Conservation (phyloP, 441 rosid species). For the Euphorbia corollata region DNA sequence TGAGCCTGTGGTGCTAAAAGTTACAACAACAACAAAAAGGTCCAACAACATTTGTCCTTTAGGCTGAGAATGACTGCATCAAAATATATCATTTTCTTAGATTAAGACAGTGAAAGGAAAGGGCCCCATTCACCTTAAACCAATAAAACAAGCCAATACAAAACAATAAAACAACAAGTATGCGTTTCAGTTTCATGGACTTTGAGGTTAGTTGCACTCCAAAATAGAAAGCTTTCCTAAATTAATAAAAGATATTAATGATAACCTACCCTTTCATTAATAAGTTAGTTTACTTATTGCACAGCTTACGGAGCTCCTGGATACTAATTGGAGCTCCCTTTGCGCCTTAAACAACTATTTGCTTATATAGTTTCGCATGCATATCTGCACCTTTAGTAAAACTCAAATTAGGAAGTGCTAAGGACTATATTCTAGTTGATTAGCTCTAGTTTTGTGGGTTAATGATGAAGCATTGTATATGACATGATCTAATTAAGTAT, state of each 20-base stretch:
- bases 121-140: neutral
- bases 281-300: neutral
- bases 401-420: neutral
- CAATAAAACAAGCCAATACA: neutral
- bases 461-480: neutral
- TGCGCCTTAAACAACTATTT: too few species aligned
- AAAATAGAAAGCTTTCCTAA: neutral
- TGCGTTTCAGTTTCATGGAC: neutral
- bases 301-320: neutral
- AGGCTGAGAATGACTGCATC: slow-evolving; percentile 8
- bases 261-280: neutral
- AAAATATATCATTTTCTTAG: neutral
- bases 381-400: too few species aligned
- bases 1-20: neutral
- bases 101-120: neutral
- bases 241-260: neutral
- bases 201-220: neutral
- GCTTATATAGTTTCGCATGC: too few species aligned
- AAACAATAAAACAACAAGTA: too few species aligned
- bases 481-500: neutral
- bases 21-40: neutral
- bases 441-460: neutral
- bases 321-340: neutral
- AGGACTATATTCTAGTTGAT: neutral
- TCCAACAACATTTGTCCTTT: slow-evolving; percentile 1